Percentiles rank a stretch among this genome's conserved stretches.
Evolutionary conservation across 1,284 basidiomycete species (phyloP).

Genomic region (Malassezia globosa): DNA sequence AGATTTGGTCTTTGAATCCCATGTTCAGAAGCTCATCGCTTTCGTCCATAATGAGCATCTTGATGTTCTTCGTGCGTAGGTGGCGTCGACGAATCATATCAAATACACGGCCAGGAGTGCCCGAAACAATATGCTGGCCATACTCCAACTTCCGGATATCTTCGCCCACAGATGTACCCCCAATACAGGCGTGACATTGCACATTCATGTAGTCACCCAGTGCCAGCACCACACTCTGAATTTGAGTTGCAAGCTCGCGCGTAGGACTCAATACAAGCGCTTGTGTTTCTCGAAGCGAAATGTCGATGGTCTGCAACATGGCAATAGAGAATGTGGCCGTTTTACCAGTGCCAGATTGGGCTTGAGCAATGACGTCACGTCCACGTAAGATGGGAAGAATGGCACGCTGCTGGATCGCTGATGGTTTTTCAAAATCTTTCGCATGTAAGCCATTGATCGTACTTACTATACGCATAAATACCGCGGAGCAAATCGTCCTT

Average conservation of each 20-base stretch:
- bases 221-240: constrained; percentile 94
- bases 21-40: constrained; percentile 94
- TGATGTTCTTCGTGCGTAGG: constrained; percentile 92
- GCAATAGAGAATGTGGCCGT: constrained; percentile 69
- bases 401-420: constrained; percentile 37
- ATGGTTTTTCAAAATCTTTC: constrained; percentile 39
- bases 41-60: constrained; percentile 97
- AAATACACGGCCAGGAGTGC: constrained; percentile 94
- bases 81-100: constrained; percentile 97
- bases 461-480: constrained; percentile 95
- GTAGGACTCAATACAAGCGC: constrained; percentile 81
- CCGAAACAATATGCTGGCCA: constrained; percentile 92
- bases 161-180: constrained; percentile 87
- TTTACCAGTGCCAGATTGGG: constrained; percentile 99
- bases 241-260: constrained; percentile 59
- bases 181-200: constrained; percentile 96
- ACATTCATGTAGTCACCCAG: constrained; percentile 99
- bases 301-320: constrained; percentile 72
- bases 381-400: constrained; percentile 51
- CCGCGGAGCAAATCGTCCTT: constrained; percentile 93
- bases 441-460: neutral
- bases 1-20: constrained; percentile 99
- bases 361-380: constrained; percentile 91
- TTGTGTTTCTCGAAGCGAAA: constrained; percentile 87
- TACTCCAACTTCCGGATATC: constrained; percentile 97